phyloP scores from a whole-genome alignment of 2,329 filamentous ascomycete genomes.

The Colletotrichum zoysiae region DNA sequence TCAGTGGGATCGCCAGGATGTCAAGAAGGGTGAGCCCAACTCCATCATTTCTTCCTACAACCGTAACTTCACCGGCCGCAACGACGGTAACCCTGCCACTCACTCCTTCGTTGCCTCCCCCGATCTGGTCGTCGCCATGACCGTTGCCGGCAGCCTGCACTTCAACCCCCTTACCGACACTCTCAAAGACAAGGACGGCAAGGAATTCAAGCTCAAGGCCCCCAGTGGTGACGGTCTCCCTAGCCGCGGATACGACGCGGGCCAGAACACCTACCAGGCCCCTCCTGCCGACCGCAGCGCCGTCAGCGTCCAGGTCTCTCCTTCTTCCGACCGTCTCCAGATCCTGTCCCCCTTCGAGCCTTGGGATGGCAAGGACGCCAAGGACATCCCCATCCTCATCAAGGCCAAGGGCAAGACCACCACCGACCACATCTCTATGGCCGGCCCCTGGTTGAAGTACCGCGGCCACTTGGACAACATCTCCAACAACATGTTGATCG shows the following conservation, averaged over 20 bases:
- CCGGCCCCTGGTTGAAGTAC: constrained; percentile 98
- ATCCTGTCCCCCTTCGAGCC: constrained; percentile 85
- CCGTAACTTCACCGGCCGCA: constrained; percentile 99
- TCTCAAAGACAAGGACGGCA: constrained; percentile 94
- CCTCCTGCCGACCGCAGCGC: constrained; percentile 82
- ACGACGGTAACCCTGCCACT: constrained; percentile 94
- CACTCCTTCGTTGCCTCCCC: constrained; percentile 94
- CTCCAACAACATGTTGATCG: constrained; percentile 99
- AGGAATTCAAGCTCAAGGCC: constrained; percentile 89
- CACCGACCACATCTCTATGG: constrained; percentile 97
- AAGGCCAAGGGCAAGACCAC: constrained; percentile 97
- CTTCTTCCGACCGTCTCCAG: constrained; percentile 93
- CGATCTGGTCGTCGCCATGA: constrained; percentile 88
- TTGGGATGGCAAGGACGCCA: constrained; percentile 94
- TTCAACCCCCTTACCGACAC: constrained; percentile 97
- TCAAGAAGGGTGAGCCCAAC: constrained; percentile 96
- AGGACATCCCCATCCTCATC: constrained; percentile 90
- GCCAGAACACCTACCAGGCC: constrained; percentile 94
- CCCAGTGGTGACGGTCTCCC: constrained; percentile 88
- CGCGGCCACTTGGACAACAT: constrained; percentile 99
- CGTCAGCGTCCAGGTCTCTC: constrained; percentile 85
- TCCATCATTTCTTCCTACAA: constrained; percentile 99
- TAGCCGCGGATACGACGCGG: constrained; percentile 85
- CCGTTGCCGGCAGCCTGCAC: constrained; percentile 84
- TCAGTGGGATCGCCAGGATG: constrained; percentile 94